phyloP scores from a whole-genome alignment of 2,329 filamentous ascomycete species.

The Phialophora verrucosa region DNA sequence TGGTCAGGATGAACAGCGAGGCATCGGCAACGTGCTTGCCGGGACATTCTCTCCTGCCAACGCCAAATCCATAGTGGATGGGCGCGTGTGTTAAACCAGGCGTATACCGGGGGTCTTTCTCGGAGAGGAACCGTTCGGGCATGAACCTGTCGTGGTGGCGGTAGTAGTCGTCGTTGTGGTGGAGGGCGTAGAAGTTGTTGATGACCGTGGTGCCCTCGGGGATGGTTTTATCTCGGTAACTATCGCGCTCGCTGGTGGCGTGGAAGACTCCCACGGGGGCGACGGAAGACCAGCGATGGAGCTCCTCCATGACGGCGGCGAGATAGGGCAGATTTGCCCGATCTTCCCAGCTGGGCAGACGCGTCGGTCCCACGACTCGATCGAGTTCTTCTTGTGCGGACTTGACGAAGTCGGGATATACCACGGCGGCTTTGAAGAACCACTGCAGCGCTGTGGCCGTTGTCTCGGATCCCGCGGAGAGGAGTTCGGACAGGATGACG shows the following conservation, averaged over 20 bases:
- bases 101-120: conserved; percentile 43
- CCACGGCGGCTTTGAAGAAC: conserved; percentile 29
- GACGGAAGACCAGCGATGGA: conserved; percentile 51
- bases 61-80: conserved; percentile 60
- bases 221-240: conserved; percentile 36
- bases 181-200: conserved; percentile 52
- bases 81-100: conserved; percentile 43
- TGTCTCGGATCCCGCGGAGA: conserved; percentile 28
- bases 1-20: conserved; percentile 60
- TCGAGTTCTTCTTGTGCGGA: conserved; percentile 47
- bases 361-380: conserved; percentile 37
- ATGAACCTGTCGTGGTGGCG: conserved; percentile 45
- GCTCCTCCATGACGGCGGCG: conserved; percentile 50
- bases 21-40: conserved; percentile 43
- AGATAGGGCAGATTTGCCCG: conserved; percentile 46
- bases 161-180: conserved; percentile 22
- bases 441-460: conserved; percentile 29
- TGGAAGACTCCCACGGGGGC: conserved; percentile 53
- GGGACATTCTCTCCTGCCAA: conserved; percentile 53
- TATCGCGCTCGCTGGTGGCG: conserved; percentile 36
- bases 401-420: conserved; percentile 61
- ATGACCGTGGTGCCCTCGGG: conserved; percentile 53
- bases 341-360: conserved; percentile 47
- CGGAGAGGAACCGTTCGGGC: conserved; percentile 51
- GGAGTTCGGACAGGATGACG: conserved; percentile 18